A percentile compares a stretch with the other conserved stretches of the same genome.
phyloP scores from a whole-genome alignment of 2,329 filamentous ascomycete genomes.

The Beauveria scarabaeidicola region DNA sequence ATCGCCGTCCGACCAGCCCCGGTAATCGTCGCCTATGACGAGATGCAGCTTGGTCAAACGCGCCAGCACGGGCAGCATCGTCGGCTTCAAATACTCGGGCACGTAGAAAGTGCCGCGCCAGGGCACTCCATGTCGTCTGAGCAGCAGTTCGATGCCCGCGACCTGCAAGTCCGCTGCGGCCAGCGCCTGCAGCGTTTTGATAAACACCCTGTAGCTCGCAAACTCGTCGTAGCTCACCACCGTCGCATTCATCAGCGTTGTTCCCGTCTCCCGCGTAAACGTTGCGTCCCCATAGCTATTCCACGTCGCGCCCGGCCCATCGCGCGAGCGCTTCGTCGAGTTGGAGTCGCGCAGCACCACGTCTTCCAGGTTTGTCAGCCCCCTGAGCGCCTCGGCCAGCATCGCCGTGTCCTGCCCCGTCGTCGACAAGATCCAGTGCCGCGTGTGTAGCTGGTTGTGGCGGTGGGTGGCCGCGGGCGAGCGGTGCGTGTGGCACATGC shows the following conservation, averaged over 20 bases:
- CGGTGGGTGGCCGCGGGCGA: neutral
- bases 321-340: conserved; percentile 39
- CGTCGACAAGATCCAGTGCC: conserved; percentile 21
- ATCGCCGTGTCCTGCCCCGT: conserved; percentile 43
- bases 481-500: conserved; percentile 3
- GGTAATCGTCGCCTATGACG: conserved; percentile 8
- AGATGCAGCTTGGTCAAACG: conserved; percentile 36
- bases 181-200: conserved; percentile 33
- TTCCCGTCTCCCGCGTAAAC: neutral
- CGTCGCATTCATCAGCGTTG: neutral
- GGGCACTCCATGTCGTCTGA: conserved; percentile 9
- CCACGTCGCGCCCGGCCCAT: conserved; percentile 37
- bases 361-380: conserved; percentile 45
- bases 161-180: conserved; percentile 29
- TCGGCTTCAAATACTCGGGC: conserved; percentile 27
- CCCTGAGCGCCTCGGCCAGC: conserved; percentile 47
- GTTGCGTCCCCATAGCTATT: conserved; percentile 44
- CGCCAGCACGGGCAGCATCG: conserved; percentile 32
- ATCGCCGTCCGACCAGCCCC: neutral
- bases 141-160: conserved; percentile 35
- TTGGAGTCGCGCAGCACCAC: conserved; percentile 53
- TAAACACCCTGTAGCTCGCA: conserved; percentile 22
- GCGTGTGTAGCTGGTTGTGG: conserved; percentile 3
- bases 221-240: neutral
- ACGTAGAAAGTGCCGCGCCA: conserved; percentile 38